Base-by-base conservation (phyloP, 495 filamentous ascomycete species). In the Penicillium bovifimosum region DNA sequence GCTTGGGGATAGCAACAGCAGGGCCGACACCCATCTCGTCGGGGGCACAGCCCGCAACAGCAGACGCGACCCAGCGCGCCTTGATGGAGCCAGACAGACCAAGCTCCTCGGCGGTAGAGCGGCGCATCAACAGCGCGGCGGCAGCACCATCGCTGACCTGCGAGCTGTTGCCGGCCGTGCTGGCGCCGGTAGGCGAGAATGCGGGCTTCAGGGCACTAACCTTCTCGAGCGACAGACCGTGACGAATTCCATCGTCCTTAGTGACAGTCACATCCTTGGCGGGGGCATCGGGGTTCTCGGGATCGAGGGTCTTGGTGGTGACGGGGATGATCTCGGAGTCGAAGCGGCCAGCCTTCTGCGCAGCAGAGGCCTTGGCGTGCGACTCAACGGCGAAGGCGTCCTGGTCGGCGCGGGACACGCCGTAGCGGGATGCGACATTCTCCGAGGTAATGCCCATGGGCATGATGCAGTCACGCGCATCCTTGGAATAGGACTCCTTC, bases 21-120 rank as follows among this genome's bases (percentile, higher is more conserved):
- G 91, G 91, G 0, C 91, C 91, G 44, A 96, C 78, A 34, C 91
- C 91, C 91, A 96, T 96, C 78, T 96, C 91, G 62, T 95, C 90
- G 7, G 91, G 91, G 40, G 71, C 76, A 62, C 87, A 91, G 16
- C 91, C 91, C 0, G 80, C 84, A 34, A 88, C 83, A 13, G 80
- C 74, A 9, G 87, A 82, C 6, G 77, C 83, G 2, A 89, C 87
- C 75, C 88, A 96, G 69, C 85, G 85, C 20, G 83, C 91, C 59
- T 91, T 82, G 62, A 95, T 88, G 13, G 72, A 74, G 1, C 72
- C 76, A 20, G 73, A 65, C 18, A 95, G 69, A 6, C 90, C 90
- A 6, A 95, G 78, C 59, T 80, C 79, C 9, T 76, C 80, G 5
- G 91, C 91, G n/a, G 83, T 91, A 47, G 82, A 86, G n/a, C 91